These are phyloP conservation scores for Pseudofabraea citricarpa DNA, from an alignment of 2,329 filamentous ascomycete species.

Conservation along the genomic window DNA sequence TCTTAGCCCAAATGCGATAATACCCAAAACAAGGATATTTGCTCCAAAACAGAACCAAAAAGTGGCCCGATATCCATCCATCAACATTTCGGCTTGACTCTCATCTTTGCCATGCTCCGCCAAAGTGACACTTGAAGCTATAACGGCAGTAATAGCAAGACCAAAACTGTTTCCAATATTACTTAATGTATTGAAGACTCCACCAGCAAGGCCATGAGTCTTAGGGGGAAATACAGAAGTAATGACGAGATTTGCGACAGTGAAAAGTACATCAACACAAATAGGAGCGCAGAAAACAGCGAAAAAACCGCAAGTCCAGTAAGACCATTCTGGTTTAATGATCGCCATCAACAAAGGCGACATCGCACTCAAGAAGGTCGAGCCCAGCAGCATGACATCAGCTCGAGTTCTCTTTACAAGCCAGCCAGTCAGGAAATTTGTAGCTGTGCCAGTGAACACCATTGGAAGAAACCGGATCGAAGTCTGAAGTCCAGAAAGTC, in stretches of 20 bases:
- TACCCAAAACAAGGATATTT: conserved; percentile 29
- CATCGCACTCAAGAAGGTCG: conserved; percentile 28
- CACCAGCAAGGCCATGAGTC: conserved; percentile 54
- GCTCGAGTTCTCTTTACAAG: conserved; percentile 39
- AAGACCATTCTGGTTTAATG: conserved; percentile 37
- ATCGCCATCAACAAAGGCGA: conserved; percentile 41
- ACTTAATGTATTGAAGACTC: conserved; percentile 54
- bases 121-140: conserved; percentile 40
- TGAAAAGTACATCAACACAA: conserved; percentile 46
- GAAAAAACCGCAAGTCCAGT: conserved; percentile 41
- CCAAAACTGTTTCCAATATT: conserved; percentile 52
- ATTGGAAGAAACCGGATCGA: conserved; percentile 37
- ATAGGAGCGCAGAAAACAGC: conserved; percentile 34
- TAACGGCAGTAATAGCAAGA: conserved; percentile 44
- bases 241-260: conserved; percentile 49
- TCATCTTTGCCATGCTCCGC: conserved; percentile 25
- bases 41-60: conserved; percentile 49
- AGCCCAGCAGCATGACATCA: conserved; percentile 35
- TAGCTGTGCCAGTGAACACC: conserved; percentile 32
- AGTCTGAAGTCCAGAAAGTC: conserved; percentile 12
- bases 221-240: conserved; percentile 47
- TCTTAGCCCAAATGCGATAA: conserved; percentile 35
- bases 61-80: conserved; percentile 45
- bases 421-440: conserved; percentile 40
- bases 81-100: conserved; percentile 30